phyloP scores from a whole-genome alignment of 2,329 filamentous ascomycete species.

The Ophiognomonia clavigignenti-juglandacearum region DNA sequence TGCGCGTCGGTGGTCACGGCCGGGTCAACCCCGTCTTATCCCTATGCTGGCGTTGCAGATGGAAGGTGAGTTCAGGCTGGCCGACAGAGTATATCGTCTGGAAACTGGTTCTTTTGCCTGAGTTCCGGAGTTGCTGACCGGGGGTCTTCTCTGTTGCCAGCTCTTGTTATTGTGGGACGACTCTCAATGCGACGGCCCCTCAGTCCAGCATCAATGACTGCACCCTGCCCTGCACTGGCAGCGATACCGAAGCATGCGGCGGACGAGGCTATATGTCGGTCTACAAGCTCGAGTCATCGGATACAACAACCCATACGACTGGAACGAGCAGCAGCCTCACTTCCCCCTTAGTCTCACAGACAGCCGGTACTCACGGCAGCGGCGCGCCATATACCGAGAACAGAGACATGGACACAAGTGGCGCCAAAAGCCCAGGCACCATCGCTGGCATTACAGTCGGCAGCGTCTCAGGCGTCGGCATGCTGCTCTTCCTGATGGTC shows the following conservation, averaged over 20 bases:
- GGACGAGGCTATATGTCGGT: conserved; percentile 1
- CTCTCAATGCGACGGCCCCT: neutral
- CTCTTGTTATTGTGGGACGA: conserved; percentile 10
- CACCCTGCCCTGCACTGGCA: neutral
- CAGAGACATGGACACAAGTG: neutral
- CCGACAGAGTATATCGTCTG: no score
- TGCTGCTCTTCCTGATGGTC: neutral
- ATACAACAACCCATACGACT: neutral
- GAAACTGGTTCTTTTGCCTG: neutral
- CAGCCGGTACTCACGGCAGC: neutral
- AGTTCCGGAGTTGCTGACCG: neutral
- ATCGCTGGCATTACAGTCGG: conserved; percentile 6
- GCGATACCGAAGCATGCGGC: conserved; percentile 4
- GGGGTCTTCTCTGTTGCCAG: neutral
- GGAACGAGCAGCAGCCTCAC: neutral
- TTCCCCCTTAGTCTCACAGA: no score
- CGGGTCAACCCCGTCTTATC: neutral
- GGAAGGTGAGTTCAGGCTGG: conserved; percentile 9
- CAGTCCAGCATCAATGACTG: neutral
- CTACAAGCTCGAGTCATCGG: conserved; percentile 1
- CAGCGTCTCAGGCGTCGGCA: conserved; percentile 1
- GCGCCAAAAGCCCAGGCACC: neutral
- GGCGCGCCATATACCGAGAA: neutral
- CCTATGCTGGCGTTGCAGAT: conserved; percentile 6
- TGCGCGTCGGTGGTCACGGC: neutral